These are phyloP conservation scores for Grosmannia serpens DNA, from an alignment of 2,329 filamentous ascomycete species.

Conservation along the genomic window DNA sequence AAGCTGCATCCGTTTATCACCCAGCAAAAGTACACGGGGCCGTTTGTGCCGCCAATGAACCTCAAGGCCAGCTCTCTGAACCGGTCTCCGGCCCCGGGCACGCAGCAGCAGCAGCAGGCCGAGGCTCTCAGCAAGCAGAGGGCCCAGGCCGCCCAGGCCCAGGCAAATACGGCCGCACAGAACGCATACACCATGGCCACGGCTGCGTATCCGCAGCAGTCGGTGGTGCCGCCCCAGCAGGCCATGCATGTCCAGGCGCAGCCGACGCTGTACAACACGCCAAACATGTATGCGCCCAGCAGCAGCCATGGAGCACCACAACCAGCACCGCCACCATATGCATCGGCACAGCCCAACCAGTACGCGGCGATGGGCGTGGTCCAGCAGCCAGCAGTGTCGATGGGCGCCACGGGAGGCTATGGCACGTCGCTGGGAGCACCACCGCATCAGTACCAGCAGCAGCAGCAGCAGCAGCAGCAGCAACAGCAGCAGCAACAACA, in stretches of 20 bases:
- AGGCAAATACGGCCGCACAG: constrained; percentile 57
- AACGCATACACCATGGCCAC: constrained; percentile 48
- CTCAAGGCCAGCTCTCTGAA: constrained; percentile 77
- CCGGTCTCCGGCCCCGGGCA: constrained; percentile 81
- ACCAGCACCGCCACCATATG: constrained; percentile 50
- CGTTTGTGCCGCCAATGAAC: constrained; percentile 95
- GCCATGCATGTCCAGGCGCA: constrained; percentile 8
- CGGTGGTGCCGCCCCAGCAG: constrained; percentile 16
- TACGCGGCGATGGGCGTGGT: constrained; percentile 67
- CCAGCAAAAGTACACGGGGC: constrained; percentile 91
- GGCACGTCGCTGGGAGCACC: constrained; percentile 19
- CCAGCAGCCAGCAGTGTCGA: constrained; percentile 48
- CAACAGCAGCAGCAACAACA: constrained; percentile 51
- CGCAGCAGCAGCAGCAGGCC: constrained; percentile 90
- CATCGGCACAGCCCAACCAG: constrained; percentile 52
- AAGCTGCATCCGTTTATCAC: constrained; percentile 98
- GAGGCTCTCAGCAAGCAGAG: constrained; percentile 90
- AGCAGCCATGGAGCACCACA: constrained; percentile 40
- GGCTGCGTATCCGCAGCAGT: constrained; percentile 27
- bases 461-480: constrained; percentile 45
- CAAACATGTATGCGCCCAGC: constrained; percentile 55
- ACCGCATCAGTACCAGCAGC: constrained; percentile 40
- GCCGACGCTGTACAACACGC: constrained; percentile 63
- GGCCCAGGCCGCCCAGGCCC: constrained; percentile 60
- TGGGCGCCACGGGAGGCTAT: constrained; percentile 51